A percentile compares a stretch with the other conserved stretches of the same genome.
phyloP scores from a whole-genome alignment of 2,329 filamentous ascomycete species.

The Alternaria solani region DNA sequence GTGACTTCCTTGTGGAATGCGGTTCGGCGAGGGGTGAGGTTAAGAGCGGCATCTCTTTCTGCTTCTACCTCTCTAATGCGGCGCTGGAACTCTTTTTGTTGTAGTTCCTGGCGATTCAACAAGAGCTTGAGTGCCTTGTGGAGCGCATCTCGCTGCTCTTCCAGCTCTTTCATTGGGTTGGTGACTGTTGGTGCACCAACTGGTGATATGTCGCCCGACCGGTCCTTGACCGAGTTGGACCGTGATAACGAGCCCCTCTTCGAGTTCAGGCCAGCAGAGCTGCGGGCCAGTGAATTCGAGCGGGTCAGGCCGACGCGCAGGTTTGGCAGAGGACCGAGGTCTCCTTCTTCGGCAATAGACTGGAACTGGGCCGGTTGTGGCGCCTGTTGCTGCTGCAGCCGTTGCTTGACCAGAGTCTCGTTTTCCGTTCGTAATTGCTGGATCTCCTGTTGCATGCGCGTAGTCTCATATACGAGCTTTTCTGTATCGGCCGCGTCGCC shows the following conservation, averaged over 20 bases:
- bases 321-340: slow-evolving; percentile 41
- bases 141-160: slow-evolving; percentile 90
- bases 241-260: slow-evolving; percentile 61
- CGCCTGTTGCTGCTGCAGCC: slow-evolving; percentile 59
- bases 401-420: slow-evolving; percentile 60
- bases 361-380: slow-evolving; percentile 62
- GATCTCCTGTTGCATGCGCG: slow-evolving; percentile 83
- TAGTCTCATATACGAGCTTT: slow-evolving; percentile 78
- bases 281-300: slow-evolving; percentile 73
- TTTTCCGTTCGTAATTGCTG: slow-evolving; percentile 71
- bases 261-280: slow-evolving; percentile 52
- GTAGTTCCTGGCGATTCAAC: slow-evolving; percentile 83
- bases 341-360: slow-evolving; percentile 68
- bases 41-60: slow-evolving; percentile 78
- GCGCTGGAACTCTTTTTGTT: slow-evolving; percentile 84
- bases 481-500: slow-evolving; percentile 75
- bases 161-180: slow-evolving; percentile 79
- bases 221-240: slow-evolving; percentile 54
- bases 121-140: slow-evolving; percentile 87
- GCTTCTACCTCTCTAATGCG: slow-evolving; percentile 77
- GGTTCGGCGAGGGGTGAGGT: slow-evolving; percentile 72
- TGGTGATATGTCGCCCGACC: slow-evolving; percentile 63
- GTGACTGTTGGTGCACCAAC: slow-evolving; percentile 52
- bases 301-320: slow-evolving; percentile 64
- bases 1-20: slow-evolving; percentile 87